A percentile compares a stretch with the other conserved stretches of the same genome.
These are phyloP conservation scores for Candida argentea DNA, from an alignment of 805 yeast genomes.

Conservation along the genomic window DNA sequence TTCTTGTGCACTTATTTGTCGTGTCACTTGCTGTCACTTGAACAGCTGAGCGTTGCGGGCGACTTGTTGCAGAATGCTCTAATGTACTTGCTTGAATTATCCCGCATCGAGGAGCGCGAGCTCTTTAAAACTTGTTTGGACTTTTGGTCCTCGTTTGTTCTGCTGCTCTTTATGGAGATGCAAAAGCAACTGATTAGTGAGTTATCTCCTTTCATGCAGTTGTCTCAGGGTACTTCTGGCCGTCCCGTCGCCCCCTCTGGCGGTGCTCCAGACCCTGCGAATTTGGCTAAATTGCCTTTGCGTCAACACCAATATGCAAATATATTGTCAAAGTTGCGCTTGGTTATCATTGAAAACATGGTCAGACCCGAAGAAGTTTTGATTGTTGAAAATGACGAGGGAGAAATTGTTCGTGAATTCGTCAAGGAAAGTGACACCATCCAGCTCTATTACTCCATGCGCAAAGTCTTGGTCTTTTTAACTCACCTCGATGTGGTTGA, in stretches of 20 bases:
- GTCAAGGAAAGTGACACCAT: conserved; percentile 96
- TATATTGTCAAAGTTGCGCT: conserved; percentile 71
- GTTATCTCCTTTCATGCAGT: conserved; percentile 67
- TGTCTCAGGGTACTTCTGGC: conserved; percentile 32
- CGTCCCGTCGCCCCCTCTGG: conserved; percentile 39
- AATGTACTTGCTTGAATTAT: conserved; percentile 70
- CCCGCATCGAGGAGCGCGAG: conserved; percentile 91
- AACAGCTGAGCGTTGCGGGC: conserved; percentile 40
- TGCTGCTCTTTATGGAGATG: conserved; percentile 73
- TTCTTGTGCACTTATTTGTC: conserved; percentile 77
- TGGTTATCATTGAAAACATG: conserved; percentile 95
- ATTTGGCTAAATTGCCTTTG: conserved; percentile 67
- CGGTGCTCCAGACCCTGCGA: conserved; percentile 81
- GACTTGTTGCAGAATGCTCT: conserved; percentile 64
- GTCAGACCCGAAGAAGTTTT: conserved; percentile 97
- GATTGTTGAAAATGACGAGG: conserved; percentile 96
- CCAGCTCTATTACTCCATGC: conserved; percentile 87
- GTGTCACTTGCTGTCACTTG: conserved; percentile 59
- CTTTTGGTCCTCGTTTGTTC: conserved; percentile 87
- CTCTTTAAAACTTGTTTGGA: conserved; percentile 91
- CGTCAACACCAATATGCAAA: conserved; percentile 79
- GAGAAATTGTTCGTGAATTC: conserved; percentile 95
- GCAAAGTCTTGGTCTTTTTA: conserved; percentile 89
- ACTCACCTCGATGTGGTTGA: conserved; percentile 93
- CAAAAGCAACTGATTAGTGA: conserved; percentile 68